A percentile compares a stretch with the other conserved stretches of the same genome.
phyloP scores from a whole-genome alignment of 768 basidiomycete genomes.

The Tylopilus plumbeoviolaceoides region DNA sequence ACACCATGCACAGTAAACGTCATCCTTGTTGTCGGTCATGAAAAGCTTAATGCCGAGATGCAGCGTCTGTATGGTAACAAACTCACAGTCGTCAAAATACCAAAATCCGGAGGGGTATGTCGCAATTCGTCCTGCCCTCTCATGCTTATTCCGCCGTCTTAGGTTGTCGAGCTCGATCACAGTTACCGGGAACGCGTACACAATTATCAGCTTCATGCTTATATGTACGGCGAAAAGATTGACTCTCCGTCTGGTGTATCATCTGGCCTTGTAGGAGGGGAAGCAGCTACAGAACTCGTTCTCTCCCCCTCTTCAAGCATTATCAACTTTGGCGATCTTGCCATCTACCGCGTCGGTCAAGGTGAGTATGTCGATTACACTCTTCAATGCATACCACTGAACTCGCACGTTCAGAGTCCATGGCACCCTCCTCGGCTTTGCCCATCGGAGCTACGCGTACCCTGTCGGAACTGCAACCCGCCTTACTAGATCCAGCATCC shows the following conservation, averaged over 20 bases:
- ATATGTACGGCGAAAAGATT: slow-evolving; percentile 87
- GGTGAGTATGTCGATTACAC: slow-evolving; percentile 43
- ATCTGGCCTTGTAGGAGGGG: slow-evolving; percentile 60
- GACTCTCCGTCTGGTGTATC: slow-evolving; percentile 59
- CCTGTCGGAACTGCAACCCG: slow-evolving; percentile 88
- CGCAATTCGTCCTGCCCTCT: not conserved
- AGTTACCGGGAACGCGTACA: slow-evolving; percentile 74
- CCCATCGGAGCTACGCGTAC: slow-evolving; percentile 89
- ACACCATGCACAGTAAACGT: slow-evolving; percentile 67
- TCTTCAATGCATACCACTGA: not conserved
- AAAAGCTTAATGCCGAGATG: slow-evolving; percentile 96
- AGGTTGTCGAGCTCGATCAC: slow-evolving; percentile 91
- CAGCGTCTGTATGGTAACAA: slow-evolving; percentile 68
- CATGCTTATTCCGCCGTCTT: slow-evolving; percentile 1
- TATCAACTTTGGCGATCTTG: slow-evolving; percentile 76
- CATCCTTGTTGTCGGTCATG: slow-evolving; percentile 92
- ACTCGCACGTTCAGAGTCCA: slow-evolving; percentile 54
- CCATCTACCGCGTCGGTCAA: slow-evolving; percentile 86
- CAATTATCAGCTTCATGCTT: slow-evolving; percentile 77
- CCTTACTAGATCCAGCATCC: slow-evolving; percentile 66
- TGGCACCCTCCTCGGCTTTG: slow-evolving; percentile 93
- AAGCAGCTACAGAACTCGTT: slow-evolving; percentile 64
- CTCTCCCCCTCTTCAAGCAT: slow-evolving; percentile 85
- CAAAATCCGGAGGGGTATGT: slow-evolving; percentile 92
- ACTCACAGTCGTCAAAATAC: slow-evolving; percentile 85